These are phyloP conservation scores for Plasmodium cynomolgi DNA, from an alignment of 169 alveolate species.

Conservation along the genomic window DNA sequence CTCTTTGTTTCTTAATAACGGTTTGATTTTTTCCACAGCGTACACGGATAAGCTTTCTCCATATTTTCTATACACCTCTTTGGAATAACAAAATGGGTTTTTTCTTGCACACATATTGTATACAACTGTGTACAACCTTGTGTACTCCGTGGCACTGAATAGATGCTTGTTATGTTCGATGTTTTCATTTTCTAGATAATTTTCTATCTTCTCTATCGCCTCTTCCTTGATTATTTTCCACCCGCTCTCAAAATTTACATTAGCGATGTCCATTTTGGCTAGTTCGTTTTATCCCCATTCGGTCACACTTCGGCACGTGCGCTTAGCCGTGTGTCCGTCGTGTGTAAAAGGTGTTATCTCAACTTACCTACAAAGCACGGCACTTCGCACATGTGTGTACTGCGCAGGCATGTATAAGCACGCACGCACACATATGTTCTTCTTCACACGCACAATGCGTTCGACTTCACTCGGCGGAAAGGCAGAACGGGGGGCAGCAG, in stretches of 20 bases:
- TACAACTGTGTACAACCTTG: constrained; percentile 78
- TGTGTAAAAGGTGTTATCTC: background rate
- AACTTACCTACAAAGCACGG: background rate
- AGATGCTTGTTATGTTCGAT: constrained; percentile 48
- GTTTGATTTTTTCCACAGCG: constrained; percentile 57
- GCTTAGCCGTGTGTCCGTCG: background rate
- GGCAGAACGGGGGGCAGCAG: background rate
- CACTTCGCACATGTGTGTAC: background rate
- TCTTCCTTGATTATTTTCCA: constrained; percentile 72
- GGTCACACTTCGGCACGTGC: background rate
- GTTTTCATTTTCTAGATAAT: constrained; percentile 38
- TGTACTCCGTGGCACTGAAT: constrained; percentile 78
- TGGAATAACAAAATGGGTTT: constrained; percentile 68
- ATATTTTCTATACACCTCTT: constrained; percentile 72
- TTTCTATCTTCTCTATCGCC: constrained; percentile 67
- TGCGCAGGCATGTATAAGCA: background rate
- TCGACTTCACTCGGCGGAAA: background rate
- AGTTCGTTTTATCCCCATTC: background rate
- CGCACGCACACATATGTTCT: background rate
- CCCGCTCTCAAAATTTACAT: constrained; percentile 52
- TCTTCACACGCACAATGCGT: background rate
- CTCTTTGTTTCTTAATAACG: constrained; percentile 16
- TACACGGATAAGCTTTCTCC: constrained; percentile 63
- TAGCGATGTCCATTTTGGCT: constrained; percentile 57
- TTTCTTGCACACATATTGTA: constrained; percentile 80